A percentile compares a stretch with the other conserved stretches of the same genome.
Conservation (phyloP, 441 rosid genomes). For the Euphorbia corollata region DNA sequence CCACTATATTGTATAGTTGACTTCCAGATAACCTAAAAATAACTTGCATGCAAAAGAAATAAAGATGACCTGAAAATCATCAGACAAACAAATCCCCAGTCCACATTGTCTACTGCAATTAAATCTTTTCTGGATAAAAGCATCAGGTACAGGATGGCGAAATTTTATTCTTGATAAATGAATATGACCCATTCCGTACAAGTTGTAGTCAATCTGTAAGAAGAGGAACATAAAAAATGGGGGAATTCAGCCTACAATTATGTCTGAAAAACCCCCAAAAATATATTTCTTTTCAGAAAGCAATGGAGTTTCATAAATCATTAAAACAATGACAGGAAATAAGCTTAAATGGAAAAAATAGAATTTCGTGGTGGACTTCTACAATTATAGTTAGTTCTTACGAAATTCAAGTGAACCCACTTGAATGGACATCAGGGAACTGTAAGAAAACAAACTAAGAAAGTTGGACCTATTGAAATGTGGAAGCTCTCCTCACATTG, state of each 20-base stretch:
- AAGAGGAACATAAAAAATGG: conserved; percentile 13
- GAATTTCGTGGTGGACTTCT: background rate
- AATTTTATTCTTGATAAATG: conserved; percentile 83
- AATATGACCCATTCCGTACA: conserved; percentile 92
- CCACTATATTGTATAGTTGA: conserved; percentile 12
- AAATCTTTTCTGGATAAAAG: conserved; percentile 35
- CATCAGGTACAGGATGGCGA: conserved; percentile 70
- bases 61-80: conserved; percentile 44
- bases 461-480: background rate
- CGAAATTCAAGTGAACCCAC: background rate
- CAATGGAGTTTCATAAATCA: background rate
- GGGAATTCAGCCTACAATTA: background rate
- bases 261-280: background rate
- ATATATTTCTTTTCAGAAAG: background rate
- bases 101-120: conserved; percentile 24
- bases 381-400: background rate
- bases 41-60: conserved; percentile 16
- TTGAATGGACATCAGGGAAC: background rate
- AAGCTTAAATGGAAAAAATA: background rate
- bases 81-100: conserved; percentile 27
- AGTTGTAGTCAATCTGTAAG: conserved; percentile 76
- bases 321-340: background rate
- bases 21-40: background rate
- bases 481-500: background rate
- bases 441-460: background rate